A percentile compares a stretch with the other conserved stretches of the same genome.
Evolutionary conservation across 495 filamentous ascomycete species (phyloP).

Genomic region (Lasiosphaeriaceae sp.): DNA sequence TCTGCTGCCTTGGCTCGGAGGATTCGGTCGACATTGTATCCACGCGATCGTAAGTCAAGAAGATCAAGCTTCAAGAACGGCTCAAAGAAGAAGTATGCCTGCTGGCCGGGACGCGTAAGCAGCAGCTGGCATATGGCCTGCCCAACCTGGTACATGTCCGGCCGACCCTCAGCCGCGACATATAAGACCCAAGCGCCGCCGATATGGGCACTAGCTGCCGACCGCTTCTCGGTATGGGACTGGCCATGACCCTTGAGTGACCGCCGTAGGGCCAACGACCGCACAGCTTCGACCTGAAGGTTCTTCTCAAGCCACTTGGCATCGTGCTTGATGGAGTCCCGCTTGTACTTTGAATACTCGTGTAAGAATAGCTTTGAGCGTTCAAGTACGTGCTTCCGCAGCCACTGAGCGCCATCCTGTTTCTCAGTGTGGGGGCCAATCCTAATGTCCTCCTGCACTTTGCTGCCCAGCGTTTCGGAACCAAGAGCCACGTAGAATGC

Average conservation of each 20-base stretch:
- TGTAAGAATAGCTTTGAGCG: slow-evolving; percentile 84
- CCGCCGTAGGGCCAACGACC: slow-evolving; percentile 66
- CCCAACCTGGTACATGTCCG: slow-evolving; percentile 85
- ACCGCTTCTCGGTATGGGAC: slow-evolving; percentile 64
- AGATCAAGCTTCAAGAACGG: slow-evolving; percentile 77
- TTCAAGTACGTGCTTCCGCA: slow-evolving; percentile 78
- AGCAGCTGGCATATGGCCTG: slow-evolving; percentile 75
- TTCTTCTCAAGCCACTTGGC: slow-evolving; percentile 86
- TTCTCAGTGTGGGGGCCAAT: slow-evolving; percentile 47
- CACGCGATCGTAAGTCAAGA: slow-evolving; percentile 69
- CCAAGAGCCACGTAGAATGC: slow-evolving; percentile 72
- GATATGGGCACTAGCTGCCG: slow-evolving; percentile 49
- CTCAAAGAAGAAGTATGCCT: slow-evolving; percentile 81
- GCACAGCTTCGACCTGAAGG: slow-evolving; percentile 70
- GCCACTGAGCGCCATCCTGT: slow-evolving; percentile 47
- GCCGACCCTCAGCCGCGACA: slow-evolving; percentile 52
- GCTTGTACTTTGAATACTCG: slow-evolving; percentile 53
- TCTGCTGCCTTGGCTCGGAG: slow-evolving; percentile 79
- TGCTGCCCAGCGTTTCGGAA: slow-evolving; percentile 51
- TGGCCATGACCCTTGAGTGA: slow-evolving; percentile 64
- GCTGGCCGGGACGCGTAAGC: slow-evolving; percentile 76
- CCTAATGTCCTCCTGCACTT: slow-evolving; percentile 57
- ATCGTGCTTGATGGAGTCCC: slow-evolving; percentile 75
- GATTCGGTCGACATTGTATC: slow-evolving; percentile 94
- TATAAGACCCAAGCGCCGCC: slow-evolving; percentile 36